Evolutionary conservation across 306 rosid species (phyloP), one percentile per base, ranked within the genome.

Genomic region (Dicorynia guianensis): DNA sequence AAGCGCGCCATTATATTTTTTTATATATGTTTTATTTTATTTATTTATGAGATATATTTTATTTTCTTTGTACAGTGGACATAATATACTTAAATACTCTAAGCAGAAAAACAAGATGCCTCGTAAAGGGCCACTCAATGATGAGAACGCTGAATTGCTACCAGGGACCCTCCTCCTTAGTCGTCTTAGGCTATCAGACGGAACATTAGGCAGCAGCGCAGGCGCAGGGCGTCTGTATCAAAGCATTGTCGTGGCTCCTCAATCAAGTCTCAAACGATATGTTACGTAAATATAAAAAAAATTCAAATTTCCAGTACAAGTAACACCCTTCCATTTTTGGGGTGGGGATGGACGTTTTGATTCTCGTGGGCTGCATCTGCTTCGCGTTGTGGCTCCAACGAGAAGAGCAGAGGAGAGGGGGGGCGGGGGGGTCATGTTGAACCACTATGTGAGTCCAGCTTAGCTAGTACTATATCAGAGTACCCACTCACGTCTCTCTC

Each of bases 401-500:
- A 20, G 54, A 3, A 36, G 35, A 19, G 50, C 14, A 12, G 10
- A 39, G 20, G 52, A 36, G 75, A 5, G 36, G 14, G 57, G 13
- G 57, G 8, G 2, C 13, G 3, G 7, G 5, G 1, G 8, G 63
- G 48, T 61, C 48, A 36, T 50, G 33, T 58, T 4, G 39, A 71
- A 15, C 8, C 71, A 19, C 36, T 48, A 33, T 11, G 70, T 7
- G 49, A 68, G 75, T 35, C 63, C 75, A 19, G 55, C 48, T n/a
- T 63, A 19, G 55, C 48, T n/a, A 7, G 74, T 52, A 39, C 59
- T 47, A 15, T 42, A 15, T 42, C 34, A 13, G 62, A 46, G 48
- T 13, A 17, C 61, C 42, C 66, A 47, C 75, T 12, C 78, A 25
- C 70, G n/a, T 50, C 73, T 19, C 80, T 69, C 74, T 72, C 83